A percentile compares a stretch with the other conserved stretches of the same genome.
Evolutionary conservation across 2,329 filamentous ascomycete genomes (phyloP).

Genomic region (Alternaria sp.): DNA sequence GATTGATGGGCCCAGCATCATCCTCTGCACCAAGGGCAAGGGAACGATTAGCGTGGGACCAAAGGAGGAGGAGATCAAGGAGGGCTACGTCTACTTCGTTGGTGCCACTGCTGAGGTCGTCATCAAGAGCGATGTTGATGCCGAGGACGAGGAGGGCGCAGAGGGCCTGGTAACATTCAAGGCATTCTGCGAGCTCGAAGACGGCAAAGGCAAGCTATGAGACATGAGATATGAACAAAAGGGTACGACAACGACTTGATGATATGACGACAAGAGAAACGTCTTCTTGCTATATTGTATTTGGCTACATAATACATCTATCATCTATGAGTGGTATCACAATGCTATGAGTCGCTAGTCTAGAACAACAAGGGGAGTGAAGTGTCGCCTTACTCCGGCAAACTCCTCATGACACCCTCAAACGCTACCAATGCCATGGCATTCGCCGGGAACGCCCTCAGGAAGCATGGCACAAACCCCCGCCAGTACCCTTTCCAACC

Average conservation of each 20-base stretch:
- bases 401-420: constrained; percentile 81
- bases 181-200: constrained; percentile 82
- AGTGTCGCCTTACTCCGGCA: constrained; percentile 35
- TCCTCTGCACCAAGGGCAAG: constrained; percentile 85
- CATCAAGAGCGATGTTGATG: constrained; percentile 69
- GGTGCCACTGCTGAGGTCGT: constrained; percentile 86
- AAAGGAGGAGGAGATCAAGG: constrained; percentile 71
- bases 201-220: constrained; percentile 40
- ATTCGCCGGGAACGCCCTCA: constrained; percentile 94
- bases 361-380: background rate
- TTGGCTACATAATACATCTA: background rate
- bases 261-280: background rate
- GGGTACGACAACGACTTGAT: background rate
- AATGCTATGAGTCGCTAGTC: background rate
- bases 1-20: constrained; percentile 85
- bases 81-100: constrained; percentile 66
- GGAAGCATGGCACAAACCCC: constrained; percentile 90
- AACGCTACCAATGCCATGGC: constrained; percentile 92
- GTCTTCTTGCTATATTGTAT: background rate
- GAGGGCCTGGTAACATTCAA: constrained; percentile 87
- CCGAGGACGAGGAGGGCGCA: constrained; percentile 25
- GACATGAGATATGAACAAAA: background rate
- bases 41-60: constrained; percentile 86
- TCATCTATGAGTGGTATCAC: background rate
- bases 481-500: constrained; percentile 86